Percentiles rank a stretch among this genome's conserved stretches.
Evolutionary conservation across 1,139 yeast species (phyloP).

Genomic region (Saccharomyces hybrid): DNA sequence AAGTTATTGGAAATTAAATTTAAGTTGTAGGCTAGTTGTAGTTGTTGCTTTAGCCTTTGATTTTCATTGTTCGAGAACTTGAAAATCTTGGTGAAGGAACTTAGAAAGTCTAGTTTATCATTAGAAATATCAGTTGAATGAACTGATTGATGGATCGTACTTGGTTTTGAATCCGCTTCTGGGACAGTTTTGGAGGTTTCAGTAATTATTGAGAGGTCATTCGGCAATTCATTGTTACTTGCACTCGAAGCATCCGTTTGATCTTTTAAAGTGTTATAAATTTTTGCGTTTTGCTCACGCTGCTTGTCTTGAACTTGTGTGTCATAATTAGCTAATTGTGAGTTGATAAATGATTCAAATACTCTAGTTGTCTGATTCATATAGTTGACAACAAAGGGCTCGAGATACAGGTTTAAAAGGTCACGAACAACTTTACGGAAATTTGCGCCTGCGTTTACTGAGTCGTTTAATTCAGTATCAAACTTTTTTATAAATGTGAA

Average conservation of each 20-base stretch:
- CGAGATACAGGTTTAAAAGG: conserved; percentile 33
- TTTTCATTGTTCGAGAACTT: conserved; percentile 40
- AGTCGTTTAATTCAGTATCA: conserved; percentile 23
- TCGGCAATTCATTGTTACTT: conserved; percentile 7
- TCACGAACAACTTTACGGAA: conserved; percentile 26
- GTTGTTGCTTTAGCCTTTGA: conserved; percentile 37
- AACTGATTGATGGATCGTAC: not conserved
- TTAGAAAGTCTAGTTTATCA: conserved; percentile 36
- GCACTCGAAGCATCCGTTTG: conserved; percentile 16
- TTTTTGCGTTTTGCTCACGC: conserved; percentile 20
- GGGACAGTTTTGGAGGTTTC: not conserved
- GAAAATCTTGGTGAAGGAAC: conserved; percentile 57
- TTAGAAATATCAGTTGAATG: conserved; percentile 24
- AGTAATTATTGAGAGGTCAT: not conserved
- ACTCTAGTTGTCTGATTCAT: conserved; percentile 35
- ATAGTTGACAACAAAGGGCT: conserved; percentile 36
- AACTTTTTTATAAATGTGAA: conserved; percentile 20
- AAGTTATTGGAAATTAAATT: conserved; percentile 41
- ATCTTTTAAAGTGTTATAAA: conserved; percentile 20
- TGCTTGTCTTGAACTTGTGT: conserved; percentile 28
- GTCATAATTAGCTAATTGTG: conserved; percentile 33
- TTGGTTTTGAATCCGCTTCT: not conserved
- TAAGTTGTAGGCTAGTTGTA: conserved; percentile 48
- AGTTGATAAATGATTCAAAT: conserved; percentile 30
- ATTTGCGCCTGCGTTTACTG: conserved; percentile 31